Evolutionary conservation across 768 basidiomycete genomes (phyloP).

Genomic region (Lactifluus piperatus): DNA sequence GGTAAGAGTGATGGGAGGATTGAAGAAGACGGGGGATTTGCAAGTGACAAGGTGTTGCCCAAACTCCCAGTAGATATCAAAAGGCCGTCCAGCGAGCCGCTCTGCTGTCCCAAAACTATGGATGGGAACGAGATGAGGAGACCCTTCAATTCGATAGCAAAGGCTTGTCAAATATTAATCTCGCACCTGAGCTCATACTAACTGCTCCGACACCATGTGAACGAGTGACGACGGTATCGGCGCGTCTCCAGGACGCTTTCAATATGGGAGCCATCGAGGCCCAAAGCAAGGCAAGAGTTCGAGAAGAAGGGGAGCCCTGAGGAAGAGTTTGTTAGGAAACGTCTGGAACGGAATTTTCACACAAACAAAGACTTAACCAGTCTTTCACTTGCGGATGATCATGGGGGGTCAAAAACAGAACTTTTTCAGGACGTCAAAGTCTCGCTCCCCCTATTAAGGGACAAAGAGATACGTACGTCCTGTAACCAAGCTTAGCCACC

Average conservation of each 20-base stretch:
- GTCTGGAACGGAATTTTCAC: neutral
- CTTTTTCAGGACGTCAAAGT: neutral
- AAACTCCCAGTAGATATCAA: neutral
- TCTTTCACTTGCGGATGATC: neutral
- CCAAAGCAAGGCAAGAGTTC: neutral
- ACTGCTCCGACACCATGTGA: neutral
- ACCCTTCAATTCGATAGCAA: neutral
- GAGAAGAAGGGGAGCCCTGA: neutral
- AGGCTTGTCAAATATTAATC: too few species aligned
- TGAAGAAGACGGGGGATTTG: neutral
- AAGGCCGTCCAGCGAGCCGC: neutral
- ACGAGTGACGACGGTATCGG: neutral
- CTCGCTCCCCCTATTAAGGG: neutral
- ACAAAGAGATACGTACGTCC: neutral
- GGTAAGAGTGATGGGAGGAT: neutral
- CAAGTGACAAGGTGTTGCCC: neutral
- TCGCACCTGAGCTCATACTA: neutral
- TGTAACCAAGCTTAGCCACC: neutral
- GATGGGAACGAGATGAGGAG: neutral
- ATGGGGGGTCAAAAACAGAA: neutral
- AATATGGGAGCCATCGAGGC: constrained; percentile 10
- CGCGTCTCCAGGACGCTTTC: constrained; percentile 9
- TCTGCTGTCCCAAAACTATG: neutral
- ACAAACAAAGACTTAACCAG: neutral
- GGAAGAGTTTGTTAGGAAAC: neutral